Base-by-base conservation (phyloP, 805 yeast genomes). In the Scheffersomyces lignosus region DNA sequence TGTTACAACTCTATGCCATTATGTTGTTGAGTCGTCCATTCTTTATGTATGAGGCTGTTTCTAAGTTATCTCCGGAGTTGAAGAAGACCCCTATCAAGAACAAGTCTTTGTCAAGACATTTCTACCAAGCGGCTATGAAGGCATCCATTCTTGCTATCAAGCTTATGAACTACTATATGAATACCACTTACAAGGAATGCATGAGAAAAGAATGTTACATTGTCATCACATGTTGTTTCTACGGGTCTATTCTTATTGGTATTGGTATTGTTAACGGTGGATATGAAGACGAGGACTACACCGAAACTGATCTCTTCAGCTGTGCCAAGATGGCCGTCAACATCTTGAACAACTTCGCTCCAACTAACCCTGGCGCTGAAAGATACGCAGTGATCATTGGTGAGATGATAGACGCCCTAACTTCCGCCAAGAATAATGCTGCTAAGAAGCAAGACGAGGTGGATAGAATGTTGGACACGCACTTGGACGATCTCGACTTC, bases 141-240 rank as follows among this genome's bases (percentile, higher is more conserved):
- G 37, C 53, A 2, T 45, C 52, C 2, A 31, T 47, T 3, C 34
- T 50, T 22, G 43, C 48, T 8, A 38, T 50, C 15, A 44, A 46
- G 32, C 34, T 48, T 14, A 38, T 48, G 29, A 40, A 43, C 18
- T 48, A 34, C 29, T 48, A 45, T 34, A 33, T 48, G 16, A 38
- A 41, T 15, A 39, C 40, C 3, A 37, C 35, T 15, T 26, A 26
- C 33, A 43, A 23, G 18, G 33, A 18, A 27, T 17, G 16, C 28
- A 27, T n/a, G 14, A 34, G 47, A 4, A 26, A 31, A 33, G 52
- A 43, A 22, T 45, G 43, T 37, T 46, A 47, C 32, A 34, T 47
- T 2, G 37, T 43, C 5, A 42, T 40, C 4, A 45, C 44, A 5
- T 41, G 49, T 36, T 48, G 48, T 29, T 43, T 41, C 12, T 43